A percentile compares a stretch with the other conserved stretches of the same genome.
Conservation (phyloP, 371 early-diverging fungal species). For the Mucor lusitanicus region DNA sequence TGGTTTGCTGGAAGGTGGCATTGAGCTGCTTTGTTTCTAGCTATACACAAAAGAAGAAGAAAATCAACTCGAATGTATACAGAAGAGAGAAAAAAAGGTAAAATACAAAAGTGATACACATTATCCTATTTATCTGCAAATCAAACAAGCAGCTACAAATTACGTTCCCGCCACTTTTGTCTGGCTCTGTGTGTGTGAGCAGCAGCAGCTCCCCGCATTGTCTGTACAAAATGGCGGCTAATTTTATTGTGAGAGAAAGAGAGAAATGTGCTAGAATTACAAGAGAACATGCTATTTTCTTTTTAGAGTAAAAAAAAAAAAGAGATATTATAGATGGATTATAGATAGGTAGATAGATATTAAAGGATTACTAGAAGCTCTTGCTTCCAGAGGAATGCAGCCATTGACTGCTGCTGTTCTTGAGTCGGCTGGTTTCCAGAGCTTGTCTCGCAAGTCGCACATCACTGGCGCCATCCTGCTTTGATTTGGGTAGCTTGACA, state of each 20-base stretch:
- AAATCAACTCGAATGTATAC: not conserved
- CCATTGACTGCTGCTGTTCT: constrained; percentile 42
- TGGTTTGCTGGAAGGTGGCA: constrained; percentile 12
- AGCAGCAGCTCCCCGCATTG: too few relatives aligned
- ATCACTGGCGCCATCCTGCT: constrained; percentile 12
- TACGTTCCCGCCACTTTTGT: too few relatives aligned
- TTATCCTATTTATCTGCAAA: too few relatives aligned
- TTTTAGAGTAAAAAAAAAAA: not conserved
- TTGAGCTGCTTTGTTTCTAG: not conserved
- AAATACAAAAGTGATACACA: not conserved
- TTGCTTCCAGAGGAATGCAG: constrained; percentile 23
- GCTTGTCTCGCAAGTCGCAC: constrained; percentile 24
- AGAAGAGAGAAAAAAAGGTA: not conserved
- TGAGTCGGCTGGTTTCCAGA: constrained; percentile 21
- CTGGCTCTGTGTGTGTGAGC: too few relatives aligned
- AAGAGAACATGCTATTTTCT: not conserved
- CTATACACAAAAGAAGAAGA: too few relatives aligned
- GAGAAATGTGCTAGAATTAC: not conserved
- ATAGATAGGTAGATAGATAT: not conserved
- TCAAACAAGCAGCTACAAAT: too few relatives aligned
- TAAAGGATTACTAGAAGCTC: constrained; percentile 28
- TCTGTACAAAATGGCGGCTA: too few relatives aligned
- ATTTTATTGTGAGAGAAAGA: too few relatives aligned
- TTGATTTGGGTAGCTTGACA: constrained; percentile 8
- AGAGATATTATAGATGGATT: not conserved